phyloP scores from a whole-genome alignment of 2,329 filamentous ascomycete genomes.

The Parafenestella ontariensis region DNA sequence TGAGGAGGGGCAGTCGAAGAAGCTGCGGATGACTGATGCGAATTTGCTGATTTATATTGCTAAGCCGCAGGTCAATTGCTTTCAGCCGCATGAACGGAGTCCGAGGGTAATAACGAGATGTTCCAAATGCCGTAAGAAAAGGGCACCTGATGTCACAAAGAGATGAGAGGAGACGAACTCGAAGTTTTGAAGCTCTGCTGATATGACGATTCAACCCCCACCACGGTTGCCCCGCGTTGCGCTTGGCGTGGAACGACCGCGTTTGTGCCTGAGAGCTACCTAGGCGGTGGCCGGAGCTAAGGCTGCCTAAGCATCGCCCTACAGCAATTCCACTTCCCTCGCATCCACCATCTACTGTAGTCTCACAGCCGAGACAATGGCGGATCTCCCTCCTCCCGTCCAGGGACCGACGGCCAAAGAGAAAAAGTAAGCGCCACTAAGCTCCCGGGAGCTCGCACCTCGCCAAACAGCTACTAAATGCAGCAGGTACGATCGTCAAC shows the following conservation, averaged over 20 bases:
- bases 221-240: conserved; percentile 19
- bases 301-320: conserved; percentile 10
- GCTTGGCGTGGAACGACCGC: conserved; percentile 18
- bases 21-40: conserved; percentile 39
- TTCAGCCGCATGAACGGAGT: conserved; percentile 24
- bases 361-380: conserved; percentile 31
- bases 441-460: conserved; percentile 2
- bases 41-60: conserved; percentile 32
- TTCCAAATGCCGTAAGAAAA: background rate
- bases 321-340: background rate
- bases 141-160: conserved; percentile 6
- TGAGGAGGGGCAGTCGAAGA: conserved; percentile 25
- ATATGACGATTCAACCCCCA: conserved; percentile 13
- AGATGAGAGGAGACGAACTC: conserved; percentile 3
- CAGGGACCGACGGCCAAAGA: conserved; percentile 55
- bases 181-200: background rate
- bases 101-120: background rate
- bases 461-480: conserved; percentile 49
- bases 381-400: conserved; percentile 48
- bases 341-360: background rate
- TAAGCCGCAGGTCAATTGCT: conserved; percentile 8
- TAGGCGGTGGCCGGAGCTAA: conserved; percentile 23
- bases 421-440: conserved; percentile 53
- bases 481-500: conserved; percentile 83
- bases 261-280: conserved; percentile 9